phyloP scores from a whole-genome alignment of 805 yeast species.

The Blastobotrys mokoenaii region DNA sequence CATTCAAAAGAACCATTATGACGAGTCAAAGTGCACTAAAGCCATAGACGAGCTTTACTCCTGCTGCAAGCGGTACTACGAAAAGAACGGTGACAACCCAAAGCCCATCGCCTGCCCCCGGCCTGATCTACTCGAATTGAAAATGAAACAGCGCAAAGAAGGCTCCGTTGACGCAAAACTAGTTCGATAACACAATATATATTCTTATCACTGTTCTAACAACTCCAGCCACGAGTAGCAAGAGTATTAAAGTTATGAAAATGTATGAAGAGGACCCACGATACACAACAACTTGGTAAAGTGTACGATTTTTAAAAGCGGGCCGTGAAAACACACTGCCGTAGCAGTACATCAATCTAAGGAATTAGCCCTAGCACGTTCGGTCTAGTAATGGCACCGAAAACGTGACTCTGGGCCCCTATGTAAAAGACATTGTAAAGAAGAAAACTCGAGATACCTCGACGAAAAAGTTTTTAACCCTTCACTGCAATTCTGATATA shows the following conservation, averaged over 20 bases:
- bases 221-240: too few relatives aligned
- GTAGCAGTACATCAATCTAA: constrained; percentile 7
- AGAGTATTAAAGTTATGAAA: background rate
- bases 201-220: background rate
- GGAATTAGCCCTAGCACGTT: constrained; percentile 20
- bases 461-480: background rate
- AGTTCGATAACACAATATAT: constrained; percentile 2
- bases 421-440: constrained; percentile 17
- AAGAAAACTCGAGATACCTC: constrained; percentile 3
- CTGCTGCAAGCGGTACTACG: constrained; percentile 66
- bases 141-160: constrained; percentile 53
- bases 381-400: constrained; percentile 1
- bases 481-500: too few relatives aligned
- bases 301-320: constrained; percentile 5
- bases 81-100: constrained; percentile 48
- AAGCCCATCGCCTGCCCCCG: constrained; percentile 73
- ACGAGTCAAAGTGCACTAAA: constrained; percentile 67
- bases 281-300: constrained; percentile 1
- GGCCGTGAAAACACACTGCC: constrained; percentile 9
- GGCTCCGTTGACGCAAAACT: constrained; percentile 54
- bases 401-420: constrained; percentile 23
- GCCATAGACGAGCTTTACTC: constrained; percentile 61
- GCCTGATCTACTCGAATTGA: constrained; percentile 51
- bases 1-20: constrained; percentile 48
- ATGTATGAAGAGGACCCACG: constrained; percentile 11